Evolutionary conservation across 2,329 filamentous ascomycete species (phyloP).

Genomic region (Fusarium sp.): DNA sequence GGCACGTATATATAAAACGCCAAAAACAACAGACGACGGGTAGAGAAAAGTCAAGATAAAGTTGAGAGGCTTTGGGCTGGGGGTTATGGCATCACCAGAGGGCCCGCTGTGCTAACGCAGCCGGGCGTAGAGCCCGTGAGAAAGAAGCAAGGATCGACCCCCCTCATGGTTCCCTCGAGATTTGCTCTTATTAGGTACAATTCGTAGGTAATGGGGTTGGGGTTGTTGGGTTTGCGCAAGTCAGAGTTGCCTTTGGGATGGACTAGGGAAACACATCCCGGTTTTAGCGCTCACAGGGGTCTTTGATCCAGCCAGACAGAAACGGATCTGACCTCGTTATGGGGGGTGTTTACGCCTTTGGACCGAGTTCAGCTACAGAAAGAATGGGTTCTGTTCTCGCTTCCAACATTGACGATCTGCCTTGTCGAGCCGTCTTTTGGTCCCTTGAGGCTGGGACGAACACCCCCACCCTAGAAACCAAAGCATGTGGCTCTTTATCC

Average conservation of each 20-base stretch:
- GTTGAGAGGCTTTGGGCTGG: conserved; percentile 26
- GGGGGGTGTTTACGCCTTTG: not conserved
- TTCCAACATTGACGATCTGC: not conserved
- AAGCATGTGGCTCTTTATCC: conserved; percentile 14
- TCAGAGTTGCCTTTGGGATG: conserved; percentile 12
- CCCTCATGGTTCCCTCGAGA: conserved; percentile 23
- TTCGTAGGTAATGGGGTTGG: conserved; percentile 17
- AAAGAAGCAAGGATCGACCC: conserved; percentile 40
- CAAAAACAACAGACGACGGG: not conserved
- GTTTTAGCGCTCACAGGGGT: conserved; percentile 6
- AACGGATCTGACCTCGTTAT: not conserved
- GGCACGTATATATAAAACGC: conserved; percentile 18
- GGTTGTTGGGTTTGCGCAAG: conserved; percentile 6
- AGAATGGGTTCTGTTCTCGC: not conserved
- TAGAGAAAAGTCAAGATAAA: conserved; percentile 35
- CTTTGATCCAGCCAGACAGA: not conserved
- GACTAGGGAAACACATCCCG: conserved; percentile 6
- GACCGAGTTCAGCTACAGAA: not conserved
- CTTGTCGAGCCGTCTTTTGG: not conserved
- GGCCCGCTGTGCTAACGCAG: conserved; percentile 43
- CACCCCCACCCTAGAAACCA: conserved; percentile 13
- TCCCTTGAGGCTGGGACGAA: not conserved
- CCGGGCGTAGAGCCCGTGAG: conserved; percentile 28
- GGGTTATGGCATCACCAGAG: conserved; percentile 42
- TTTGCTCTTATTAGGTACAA: conserved; percentile 27